phyloP scores from a whole-genome alignment of 805 yeast species.

The Ascoidea asiatica region DNA sequence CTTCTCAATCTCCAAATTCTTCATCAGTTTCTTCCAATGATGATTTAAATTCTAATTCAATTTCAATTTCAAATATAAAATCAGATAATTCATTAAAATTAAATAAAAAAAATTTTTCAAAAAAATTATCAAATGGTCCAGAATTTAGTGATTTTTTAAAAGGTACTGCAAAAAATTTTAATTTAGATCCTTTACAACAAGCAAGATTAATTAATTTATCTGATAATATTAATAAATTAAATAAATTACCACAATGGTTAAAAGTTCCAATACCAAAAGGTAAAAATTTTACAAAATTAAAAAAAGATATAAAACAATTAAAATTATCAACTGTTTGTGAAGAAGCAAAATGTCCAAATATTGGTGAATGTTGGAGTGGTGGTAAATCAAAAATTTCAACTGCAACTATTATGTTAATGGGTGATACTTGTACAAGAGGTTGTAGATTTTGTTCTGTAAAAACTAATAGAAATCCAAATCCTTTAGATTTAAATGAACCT shows the following conservation, averaged over 20 bases:
- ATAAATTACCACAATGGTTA: constrained; percentile 83
- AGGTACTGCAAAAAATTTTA: constrained; percentile 58
- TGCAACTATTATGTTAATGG: constrained; percentile 94
- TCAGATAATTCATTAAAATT: neutral
- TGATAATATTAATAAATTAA: constrained; percentile 39
- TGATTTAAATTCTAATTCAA: neutral
- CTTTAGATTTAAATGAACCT: constrained; percentile 93
- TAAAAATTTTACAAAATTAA: constrained; percentile 61
- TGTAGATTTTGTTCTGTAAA: constrained; percentile 96
- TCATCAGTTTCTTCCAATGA: too few species aligned
- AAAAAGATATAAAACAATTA: constrained; percentile 77
- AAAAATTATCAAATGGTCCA: constrained; percentile 41
- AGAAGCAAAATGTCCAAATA: constrained; percentile 98
- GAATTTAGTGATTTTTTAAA: constrained; percentile 82
- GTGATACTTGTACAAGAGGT: constrained; percentile 99
- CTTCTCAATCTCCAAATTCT: too few species aligned
- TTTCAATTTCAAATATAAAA: neutral
- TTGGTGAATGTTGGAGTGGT: constrained; percentile 99
- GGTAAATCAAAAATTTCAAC: constrained; percentile 76
- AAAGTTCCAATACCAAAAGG: constrained; percentile 98
- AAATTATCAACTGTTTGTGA: constrained; percentile 94
- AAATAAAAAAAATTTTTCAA: neutral
- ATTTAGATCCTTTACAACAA: constrained; percentile 60
- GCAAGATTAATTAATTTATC: constrained; percentile 27
- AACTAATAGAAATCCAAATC: constrained; percentile 75